Percentiles rank a stretch among this genome's conserved stretches.
These are phyloP conservation scores for Neopestalotiopsis rosae DNA, from an alignment of 2,329 filamentous ascomycete species.

Conservation along the genomic window DNA sequence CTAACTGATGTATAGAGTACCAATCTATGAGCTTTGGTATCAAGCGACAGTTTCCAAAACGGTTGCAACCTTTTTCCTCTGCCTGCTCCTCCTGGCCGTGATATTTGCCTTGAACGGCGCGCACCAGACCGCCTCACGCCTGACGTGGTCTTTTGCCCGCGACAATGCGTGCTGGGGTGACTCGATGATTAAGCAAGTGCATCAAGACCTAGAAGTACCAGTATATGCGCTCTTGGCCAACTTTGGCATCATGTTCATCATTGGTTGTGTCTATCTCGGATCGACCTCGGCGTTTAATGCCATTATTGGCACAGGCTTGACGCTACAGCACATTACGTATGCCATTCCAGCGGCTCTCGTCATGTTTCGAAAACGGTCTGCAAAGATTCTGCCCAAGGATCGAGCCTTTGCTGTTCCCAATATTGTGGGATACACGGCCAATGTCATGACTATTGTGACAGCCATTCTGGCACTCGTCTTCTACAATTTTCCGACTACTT, in stretches of 20 bases:
- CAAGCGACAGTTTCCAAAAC: neutral
- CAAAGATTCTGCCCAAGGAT: neutral
- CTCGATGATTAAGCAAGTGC: neutral
- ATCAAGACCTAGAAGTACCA: neutral
- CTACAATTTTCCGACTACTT: neutral
- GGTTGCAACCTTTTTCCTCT: neutral
- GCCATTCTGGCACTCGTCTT: neutral
- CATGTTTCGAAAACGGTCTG: neutral
- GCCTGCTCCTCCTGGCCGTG: neutral
- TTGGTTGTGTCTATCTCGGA: neutral
- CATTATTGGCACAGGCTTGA: neutral
- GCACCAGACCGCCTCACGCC: neutral
- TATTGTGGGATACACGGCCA: neutral
- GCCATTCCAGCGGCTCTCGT: neutral
- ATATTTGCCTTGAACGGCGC: neutral
- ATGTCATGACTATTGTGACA: neutral
- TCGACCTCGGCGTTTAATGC: neutral
- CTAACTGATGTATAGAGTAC: neutral
- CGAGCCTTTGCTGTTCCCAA: neutral
- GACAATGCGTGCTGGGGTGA: neutral
- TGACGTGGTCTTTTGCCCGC: constrained; percentile 3
- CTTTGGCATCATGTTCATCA: constrained; percentile 10
- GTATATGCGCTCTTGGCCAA: neutral
- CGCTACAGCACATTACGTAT: constrained; percentile 6
- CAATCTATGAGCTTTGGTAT: constrained; percentile 6